phyloP scores from a whole-genome alignment of 2,329 filamentous ascomycete species.

The Hirsutella minnesotensis region DNA sequence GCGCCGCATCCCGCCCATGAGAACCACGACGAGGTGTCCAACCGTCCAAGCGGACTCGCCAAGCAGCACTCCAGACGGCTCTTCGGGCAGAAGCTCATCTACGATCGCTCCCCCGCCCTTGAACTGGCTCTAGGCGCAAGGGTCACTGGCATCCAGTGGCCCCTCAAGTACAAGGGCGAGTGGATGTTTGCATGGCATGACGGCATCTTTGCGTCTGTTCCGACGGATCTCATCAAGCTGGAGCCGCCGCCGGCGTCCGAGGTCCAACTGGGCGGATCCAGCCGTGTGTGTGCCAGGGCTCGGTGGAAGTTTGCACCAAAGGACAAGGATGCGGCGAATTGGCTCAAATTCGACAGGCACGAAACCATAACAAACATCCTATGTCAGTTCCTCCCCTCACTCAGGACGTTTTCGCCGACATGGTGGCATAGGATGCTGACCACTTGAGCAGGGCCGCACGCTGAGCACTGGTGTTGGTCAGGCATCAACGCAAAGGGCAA shows the following conservation, averaged over 20 bases:
- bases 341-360: conserved; percentile 53
- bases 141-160: conserved; percentile 39
- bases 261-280: conserved; percentile 33
- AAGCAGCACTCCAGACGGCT: conserved; percentile 34
- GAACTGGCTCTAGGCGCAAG: conserved; percentile 36
- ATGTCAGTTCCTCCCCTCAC: conserved; percentile 25
- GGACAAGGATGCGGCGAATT: conserved; percentile 29
- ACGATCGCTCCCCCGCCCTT: conserved; percentile 31
- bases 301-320: conserved; percentile 42
- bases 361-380: conserved; percentile 55
- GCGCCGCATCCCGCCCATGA: conserved; percentile 28
- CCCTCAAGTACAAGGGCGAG: conserved; percentile 38
- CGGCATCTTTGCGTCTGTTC: conserved; percentile 35
- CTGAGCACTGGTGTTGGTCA: conserved; percentile 44
- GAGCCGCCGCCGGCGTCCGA: conserved; percentile 33
- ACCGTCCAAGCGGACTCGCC: conserved; percentile 32
- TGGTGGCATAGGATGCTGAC: background rate
- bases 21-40: conserved; percentile 25
- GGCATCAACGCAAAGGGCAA: conserved; percentile 40
- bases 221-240: conserved; percentile 34
- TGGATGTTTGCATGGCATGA: conserved; percentile 49
- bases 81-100: conserved; percentile 32
- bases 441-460: conserved; percentile 26
- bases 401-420: too few relatives aligned
- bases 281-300: conserved; percentile 34